These are phyloP conservation scores for Fraxinus floribunda DNA, from an alignment of 305 asterid genomes.

Conservation along the genomic window DNA sequence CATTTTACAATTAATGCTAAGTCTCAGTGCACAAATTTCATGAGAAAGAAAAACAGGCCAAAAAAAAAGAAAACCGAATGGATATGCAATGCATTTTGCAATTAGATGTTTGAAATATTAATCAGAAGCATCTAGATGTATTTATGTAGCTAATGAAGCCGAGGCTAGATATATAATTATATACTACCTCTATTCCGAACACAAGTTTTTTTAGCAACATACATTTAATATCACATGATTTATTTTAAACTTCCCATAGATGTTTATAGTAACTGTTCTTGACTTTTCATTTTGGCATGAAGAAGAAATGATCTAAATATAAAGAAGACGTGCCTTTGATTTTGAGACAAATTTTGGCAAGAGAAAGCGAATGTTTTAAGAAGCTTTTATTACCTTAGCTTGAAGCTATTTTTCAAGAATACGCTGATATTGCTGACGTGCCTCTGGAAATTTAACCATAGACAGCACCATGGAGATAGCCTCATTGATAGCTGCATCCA, in stretches of 20 bases:
- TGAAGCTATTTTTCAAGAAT: conserved; percentile 69
- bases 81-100: not conserved
- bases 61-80: not conserved
- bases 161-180: not conserved
- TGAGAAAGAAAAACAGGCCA: not conserved
- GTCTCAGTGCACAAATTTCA: not conserved
- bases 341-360: not conserved
- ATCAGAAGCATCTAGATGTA: not conserved
- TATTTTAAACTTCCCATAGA: not conserved
- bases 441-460: conserved; percentile 77
- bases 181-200: not conserved
- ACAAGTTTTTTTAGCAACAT: not conserved
- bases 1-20: not conserved
- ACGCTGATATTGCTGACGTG: conserved; percentile 89
- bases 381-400: conserved; percentile 60
- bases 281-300: not conserved
- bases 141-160: not conserved
- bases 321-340: not conserved
- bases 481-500: conserved; percentile 71
- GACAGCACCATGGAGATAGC: conserved; percentile 90
- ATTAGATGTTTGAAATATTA: not conserved
- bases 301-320: not conserved
- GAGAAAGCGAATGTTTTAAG: not conserved
- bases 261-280: not conserved
- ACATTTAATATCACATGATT: not conserved